These are phyloP conservation scores for Suillus subaureus DNA, from an alignment of 768 basidiomycete species.

Conservation along the genomic window DNA sequence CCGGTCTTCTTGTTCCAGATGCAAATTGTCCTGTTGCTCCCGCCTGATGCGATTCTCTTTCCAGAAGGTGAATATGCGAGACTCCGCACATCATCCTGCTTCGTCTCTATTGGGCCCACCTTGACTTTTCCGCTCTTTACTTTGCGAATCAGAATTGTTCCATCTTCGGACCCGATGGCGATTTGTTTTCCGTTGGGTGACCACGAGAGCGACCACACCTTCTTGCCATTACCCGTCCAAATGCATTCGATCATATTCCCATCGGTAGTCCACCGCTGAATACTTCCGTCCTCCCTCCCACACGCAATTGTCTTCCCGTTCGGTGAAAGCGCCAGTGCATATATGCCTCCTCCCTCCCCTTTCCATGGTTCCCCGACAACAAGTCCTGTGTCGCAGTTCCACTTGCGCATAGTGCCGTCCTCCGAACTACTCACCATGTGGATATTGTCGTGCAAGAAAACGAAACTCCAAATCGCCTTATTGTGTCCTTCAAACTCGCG, in stretches of 20 bases:
- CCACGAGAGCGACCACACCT: neutral
- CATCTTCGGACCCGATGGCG: neutral
- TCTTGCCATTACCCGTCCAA: neutral
- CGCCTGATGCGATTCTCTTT: neutral
- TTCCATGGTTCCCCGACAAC: neutral
- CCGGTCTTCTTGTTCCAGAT: neutral
- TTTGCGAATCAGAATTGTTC: neutral
- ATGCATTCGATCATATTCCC: neutral
- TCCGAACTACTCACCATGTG: neutral
- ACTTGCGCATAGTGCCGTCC: neutral
- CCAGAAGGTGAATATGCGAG: neutral
- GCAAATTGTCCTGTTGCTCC: neutral
- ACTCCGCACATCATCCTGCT: neutral
- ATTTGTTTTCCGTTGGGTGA: neutral
- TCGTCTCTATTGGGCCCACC: neutral
- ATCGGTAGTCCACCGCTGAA: neutral
- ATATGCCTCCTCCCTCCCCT: neutral
- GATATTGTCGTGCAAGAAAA: slow-evolving; percentile 1
- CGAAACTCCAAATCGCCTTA: neutral
- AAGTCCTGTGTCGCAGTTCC: neutral
- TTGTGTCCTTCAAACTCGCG: neutral
- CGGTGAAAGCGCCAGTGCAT: neutral
- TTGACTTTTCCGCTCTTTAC: neutral
- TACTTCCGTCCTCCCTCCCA: neutral
- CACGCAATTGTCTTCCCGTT: neutral